Evolutionary conservation across 768 basidiomycete genomes (phyloP).

Genomic region (Lentinula sp.): DNA sequence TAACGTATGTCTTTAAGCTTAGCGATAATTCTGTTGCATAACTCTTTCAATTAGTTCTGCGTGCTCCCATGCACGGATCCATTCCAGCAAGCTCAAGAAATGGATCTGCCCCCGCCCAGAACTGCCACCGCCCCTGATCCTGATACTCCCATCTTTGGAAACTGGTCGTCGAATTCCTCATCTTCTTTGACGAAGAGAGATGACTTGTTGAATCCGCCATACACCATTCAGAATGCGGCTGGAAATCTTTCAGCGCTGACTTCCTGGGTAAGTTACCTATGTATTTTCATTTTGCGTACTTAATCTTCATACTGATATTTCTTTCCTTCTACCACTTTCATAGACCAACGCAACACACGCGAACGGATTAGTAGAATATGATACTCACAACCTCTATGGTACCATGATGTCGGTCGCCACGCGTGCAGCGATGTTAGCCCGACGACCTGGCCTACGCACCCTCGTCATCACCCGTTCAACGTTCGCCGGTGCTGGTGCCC

Average conservation of each 20-base stretch:
- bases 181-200: slow-evolving; percentile 19
- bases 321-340: not conserved
- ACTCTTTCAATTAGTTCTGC: slow-evolving; percentile 44
- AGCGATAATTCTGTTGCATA: not conserved
- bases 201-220: slow-evolving; percentile 42
- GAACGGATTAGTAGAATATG: slow-evolving; percentile 55
- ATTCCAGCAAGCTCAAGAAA: slow-evolving; percentile 46
- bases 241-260: slow-evolving; percentile 45
- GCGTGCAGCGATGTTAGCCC: slow-evolving; percentile 52
- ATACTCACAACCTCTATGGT: slow-evolving; percentile 64
- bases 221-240: slow-evolving; percentile 53
- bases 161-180: slow-evolving; percentile 7
- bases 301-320: not conserved
- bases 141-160: slow-evolving; percentile 43
- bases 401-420: slow-evolving; percentile 67
- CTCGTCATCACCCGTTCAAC: slow-evolving; percentile 71
- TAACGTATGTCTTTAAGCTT: slow-evolving; percentile 33
- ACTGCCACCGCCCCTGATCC: slow-evolving; percentile 43
- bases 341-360: slow-evolving; percentile 43
- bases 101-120: slow-evolving; percentile 49
- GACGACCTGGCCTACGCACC: slow-evolving; percentile 54
- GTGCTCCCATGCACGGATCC: slow-evolving; percentile 55
- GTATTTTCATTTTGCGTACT: no score
- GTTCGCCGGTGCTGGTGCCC: slow-evolving; percentile 59
- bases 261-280: slow-evolving; percentile 35